Evolutionary conservation across 805 yeast genomes (phyloP), one percentile per base, ranked within the genome.

Genomic region (Candida boleticola): DNA sequence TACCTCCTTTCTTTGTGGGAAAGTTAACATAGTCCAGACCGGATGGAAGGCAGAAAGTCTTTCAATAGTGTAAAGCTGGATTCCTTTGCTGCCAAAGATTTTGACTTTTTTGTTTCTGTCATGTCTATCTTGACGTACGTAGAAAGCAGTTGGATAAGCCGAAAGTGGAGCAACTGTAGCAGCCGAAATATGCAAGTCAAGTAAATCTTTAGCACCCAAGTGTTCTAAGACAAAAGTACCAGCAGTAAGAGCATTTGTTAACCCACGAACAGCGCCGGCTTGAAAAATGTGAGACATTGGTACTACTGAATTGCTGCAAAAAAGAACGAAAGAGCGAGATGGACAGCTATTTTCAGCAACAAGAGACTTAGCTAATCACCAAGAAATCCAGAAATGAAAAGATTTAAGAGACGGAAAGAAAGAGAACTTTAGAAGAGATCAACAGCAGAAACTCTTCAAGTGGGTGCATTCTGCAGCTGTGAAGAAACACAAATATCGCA

Each of bases 11-110:
- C 79, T 62, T 13, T 63, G 54, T 16, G 81, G 80, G 41, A 51
- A 64, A 3, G 66, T 60, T 21, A 68, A 57, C 54, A 80, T 53
- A n/a, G 73, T 53, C 85, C 85, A 80, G 19, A 70, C 69, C 16
- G 79, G 79, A 39, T 71, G 69, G 40, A 66, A 51, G 1, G 74
- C 57, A 16, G 78, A 64, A 46, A 63, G 64, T 37, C 83, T 64
- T 58, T 78, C 82, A 52, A 79, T 63, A n/a, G 77, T 64, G 55
- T 72, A 79, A 13, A 66, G 53, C 45, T 72, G 71, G 21, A 54
- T 58, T 19, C 77, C 74, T 17, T 55, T 50, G 33, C 59, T 58
- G 46, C 70, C 73, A 53, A 74, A 80, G 1, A 80, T 80, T 48
- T 76, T 76, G 36, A 79, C 70, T 14, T 61, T 55, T 17, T 72